These are phyloP conservation scores for Penicillium digitatum DNA, from an alignment of 2,329 filamentous ascomycete genomes.

Conservation along the genomic window DNA sequence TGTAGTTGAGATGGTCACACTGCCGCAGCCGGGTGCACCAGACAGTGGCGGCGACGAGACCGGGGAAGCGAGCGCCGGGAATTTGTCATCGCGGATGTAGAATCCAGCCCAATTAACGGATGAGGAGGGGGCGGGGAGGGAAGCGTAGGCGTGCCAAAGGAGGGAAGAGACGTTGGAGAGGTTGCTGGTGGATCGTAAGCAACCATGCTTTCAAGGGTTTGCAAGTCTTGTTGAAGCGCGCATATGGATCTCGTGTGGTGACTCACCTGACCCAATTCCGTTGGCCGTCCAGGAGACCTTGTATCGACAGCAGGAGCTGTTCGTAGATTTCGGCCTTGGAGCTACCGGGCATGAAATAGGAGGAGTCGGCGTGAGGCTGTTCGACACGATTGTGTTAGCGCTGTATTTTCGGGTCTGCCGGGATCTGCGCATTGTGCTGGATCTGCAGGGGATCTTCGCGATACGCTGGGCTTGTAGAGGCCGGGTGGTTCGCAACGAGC, in stretches of 20 bases:
- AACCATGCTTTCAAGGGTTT: background rate
- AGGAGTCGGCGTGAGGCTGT: constrained; percentile 48
- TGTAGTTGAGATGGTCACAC: constrained; percentile 24
- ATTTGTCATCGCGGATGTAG: constrained; percentile 45
- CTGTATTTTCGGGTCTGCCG: background rate
- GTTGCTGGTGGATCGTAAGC: constrained; percentile 33
- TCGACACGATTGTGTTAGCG: constrained; percentile 3
- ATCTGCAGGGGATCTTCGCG: background rate
- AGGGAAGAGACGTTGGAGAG: constrained; percentile 48
- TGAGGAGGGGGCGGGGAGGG: constrained; percentile 43
- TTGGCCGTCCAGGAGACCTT: constrained; percentile 40
- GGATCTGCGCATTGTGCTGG: background rate
- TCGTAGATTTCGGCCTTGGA: constrained; percentile 44
- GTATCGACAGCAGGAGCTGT: constrained; percentile 40
- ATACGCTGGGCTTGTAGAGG: background rate
- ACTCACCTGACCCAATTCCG: constrained; percentile 46
- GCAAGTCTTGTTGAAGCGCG: background rate
- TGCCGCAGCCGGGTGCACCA: constrained; percentile 2
- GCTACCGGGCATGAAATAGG: constrained; percentile 39
- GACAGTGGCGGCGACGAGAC: constrained; percentile 21
- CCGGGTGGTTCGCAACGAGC: background rate
- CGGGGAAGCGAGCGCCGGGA: constrained; percentile 29
- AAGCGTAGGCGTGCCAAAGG: constrained; percentile 47
- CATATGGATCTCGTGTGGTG: background rate
- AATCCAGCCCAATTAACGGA: constrained; percentile 50